phyloP scores from a whole-genome alignment of 2,329 filamentous ascomycete genomes.

The Cercospora sp. region DNA sequence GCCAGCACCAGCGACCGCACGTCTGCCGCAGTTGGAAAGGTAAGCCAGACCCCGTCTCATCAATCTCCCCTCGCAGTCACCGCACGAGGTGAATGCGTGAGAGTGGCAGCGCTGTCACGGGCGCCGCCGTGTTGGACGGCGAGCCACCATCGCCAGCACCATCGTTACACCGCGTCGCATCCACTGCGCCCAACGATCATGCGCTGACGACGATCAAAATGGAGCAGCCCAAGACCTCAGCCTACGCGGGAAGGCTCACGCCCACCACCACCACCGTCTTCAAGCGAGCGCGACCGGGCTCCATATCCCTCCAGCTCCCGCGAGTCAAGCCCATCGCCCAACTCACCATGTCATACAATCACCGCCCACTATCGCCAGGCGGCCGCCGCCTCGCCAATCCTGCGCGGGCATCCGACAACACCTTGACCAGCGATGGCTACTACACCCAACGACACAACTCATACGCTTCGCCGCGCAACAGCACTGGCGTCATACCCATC shows the following conservation, averaged over 20 bases:
- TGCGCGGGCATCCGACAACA: slow-evolving; percentile 34
- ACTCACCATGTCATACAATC: slow-evolving; percentile 37
- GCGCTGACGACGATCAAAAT: slow-evolving; percentile 20
- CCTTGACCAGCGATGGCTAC: slow-evolving; percentile 34
- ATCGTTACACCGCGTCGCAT: slow-evolving; percentile 16
- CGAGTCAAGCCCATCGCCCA: slow-evolving; percentile 29
- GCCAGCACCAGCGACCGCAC: slow-evolving; percentile 7
- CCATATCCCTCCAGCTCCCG: slow-evolving; percentile 23
- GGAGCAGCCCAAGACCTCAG: slow-evolving; percentile 20
- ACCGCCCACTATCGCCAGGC: slow-evolving; percentile 39
- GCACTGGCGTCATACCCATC: slow-evolving; percentile 41
- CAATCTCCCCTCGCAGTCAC: not conserved
- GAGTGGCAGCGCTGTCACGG: not conserved
- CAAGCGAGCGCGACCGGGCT: slow-evolving; percentile 20
- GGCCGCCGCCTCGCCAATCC: slow-evolving; percentile 38
- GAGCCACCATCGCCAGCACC: not conserved
- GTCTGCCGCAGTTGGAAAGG: slow-evolving; percentile 3
- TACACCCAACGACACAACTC: slow-evolving; percentile 30
- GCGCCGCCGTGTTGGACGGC: not conserved
- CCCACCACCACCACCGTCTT: slow-evolving; percentile 2
- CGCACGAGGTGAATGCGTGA: not conserved
- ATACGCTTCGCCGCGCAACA: slow-evolving; percentile 38
- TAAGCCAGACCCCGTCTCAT: slow-evolving; percentile 9
- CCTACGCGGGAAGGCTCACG: slow-evolving; percentile 6
- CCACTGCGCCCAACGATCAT: slow-evolving; percentile 7